Evolutionary conservation across 257 asterid genomes (phyloP).

Genomic region (Fraxinus anomala): DNA sequence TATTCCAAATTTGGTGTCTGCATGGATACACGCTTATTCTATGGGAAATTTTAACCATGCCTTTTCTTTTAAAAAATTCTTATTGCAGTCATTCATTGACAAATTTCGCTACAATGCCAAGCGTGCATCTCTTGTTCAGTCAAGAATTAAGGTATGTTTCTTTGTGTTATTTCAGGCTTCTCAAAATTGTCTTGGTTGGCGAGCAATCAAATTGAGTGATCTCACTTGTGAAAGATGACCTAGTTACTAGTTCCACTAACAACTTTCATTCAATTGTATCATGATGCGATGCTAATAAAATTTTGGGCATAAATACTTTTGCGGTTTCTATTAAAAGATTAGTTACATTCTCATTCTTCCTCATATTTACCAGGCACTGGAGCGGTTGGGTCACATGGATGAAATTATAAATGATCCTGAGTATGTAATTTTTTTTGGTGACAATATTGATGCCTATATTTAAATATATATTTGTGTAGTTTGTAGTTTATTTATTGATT

Average conservation of each 20-base stretch:
- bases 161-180: slow-evolving; percentile 1
- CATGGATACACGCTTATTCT: not conserved
- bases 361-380: slow-evolving; percentile 70
- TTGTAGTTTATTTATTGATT: slow-evolving; percentile 16
- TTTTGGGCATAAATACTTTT: not conserved
- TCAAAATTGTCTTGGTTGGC: slow-evolving; percentile 20
- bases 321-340: not conserved
- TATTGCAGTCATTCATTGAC: slow-evolving; percentile 82
- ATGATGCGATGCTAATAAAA: not conserved
- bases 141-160: slow-evolving; percentile 86
- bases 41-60: slow-evolving; percentile 17
- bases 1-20: slow-evolving; percentile 12
- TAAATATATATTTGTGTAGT: not conserved
- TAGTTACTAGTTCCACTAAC: not conserved
- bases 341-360: slow-evolving; percentile 14
- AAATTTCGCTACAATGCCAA: slow-evolving; percentile 97
- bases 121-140: slow-evolving; percentile 99
- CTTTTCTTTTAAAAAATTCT: slow-evolving; percentile 19
- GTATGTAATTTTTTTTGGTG: slow-evolving; percentile 41
- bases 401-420: slow-evolving; percentile 93
- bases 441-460: slow-evolving; percentile 5
- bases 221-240: slow-evolving; percentile 12
- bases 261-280: not conserved
- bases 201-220: slow-evolving; percentile 18
- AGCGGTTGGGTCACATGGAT: slow-evolving; percentile 87